phyloP scores from a whole-genome alignment of 2,329 filamentous ascomycete genomes.

The Penicillium sp. region DNA sequence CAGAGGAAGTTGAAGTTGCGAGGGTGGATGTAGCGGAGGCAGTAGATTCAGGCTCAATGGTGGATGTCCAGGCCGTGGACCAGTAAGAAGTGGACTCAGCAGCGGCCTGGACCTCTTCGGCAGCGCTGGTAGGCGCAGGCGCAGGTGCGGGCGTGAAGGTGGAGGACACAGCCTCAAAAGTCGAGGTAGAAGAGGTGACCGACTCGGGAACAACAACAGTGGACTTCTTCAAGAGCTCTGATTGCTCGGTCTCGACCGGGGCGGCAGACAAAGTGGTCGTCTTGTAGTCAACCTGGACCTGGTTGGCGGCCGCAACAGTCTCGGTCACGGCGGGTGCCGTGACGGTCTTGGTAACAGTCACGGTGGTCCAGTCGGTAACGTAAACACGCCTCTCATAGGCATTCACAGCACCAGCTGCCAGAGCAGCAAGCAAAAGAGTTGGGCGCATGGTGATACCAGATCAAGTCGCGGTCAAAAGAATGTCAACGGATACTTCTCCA shows the following conservation, averaged over 20 bases:
- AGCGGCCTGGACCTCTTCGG: slow-evolving; percentile 1
- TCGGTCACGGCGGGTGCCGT: slow-evolving; percentile 29
- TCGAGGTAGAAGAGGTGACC: slow-evolving; percentile 11
- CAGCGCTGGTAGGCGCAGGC: slow-evolving; percentile 1
- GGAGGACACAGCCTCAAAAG: neutral
- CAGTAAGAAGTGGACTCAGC: slow-evolving; percentile 14
- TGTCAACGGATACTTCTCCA: slow-evolving; percentile 33
- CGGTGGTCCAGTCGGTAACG: slow-evolving; percentile 36
- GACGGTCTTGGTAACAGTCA: slow-evolving; percentile 39
- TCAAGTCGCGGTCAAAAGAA: slow-evolving; percentile 17
- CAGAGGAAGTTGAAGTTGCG: slow-evolving; percentile 36
- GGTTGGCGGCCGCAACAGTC: slow-evolving; percentile 9
- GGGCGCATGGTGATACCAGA: slow-evolving; percentile 37
- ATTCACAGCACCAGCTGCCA: slow-evolving; percentile 35
- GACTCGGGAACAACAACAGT: slow-evolving; percentile 11
- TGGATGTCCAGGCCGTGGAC: slow-evolving; percentile 31
- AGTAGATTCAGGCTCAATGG: slow-evolving; percentile 42
- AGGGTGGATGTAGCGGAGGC: slow-evolving; percentile 35
- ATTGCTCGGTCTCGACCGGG: neutral
- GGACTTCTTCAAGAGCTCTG: slow-evolving; percentile 16
- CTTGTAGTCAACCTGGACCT: slow-evolving; percentile 6
- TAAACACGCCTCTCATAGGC: slow-evolving; percentile 37
- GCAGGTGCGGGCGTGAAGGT: neutral
- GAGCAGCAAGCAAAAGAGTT: slow-evolving; percentile 34
- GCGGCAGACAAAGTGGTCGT: slow-evolving; percentile 9